Percentiles rank a stretch among this genome's conserved stretches.
These are phyloP conservation scores for Salix caprea DNA, from an alignment of 345 rosid genomes.

Conservation along the genomic window DNA sequence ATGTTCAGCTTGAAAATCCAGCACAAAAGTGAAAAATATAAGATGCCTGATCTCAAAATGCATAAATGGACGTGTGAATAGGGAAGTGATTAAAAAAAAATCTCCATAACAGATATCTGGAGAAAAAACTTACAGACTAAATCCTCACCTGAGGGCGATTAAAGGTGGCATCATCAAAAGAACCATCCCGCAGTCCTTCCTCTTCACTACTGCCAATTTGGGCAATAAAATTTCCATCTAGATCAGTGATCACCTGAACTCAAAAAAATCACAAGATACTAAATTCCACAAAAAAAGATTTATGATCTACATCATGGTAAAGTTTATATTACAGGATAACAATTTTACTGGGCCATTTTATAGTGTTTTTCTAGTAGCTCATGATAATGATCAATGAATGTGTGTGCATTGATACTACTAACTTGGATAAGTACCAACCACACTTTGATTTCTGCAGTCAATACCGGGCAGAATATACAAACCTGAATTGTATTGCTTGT, in stretches of 20 bases:
- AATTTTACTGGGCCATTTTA: neutral
- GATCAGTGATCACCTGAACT: constrained; percentile 78
- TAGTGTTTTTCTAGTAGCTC: neutral
- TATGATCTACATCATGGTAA: neutral
- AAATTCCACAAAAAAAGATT: neutral
- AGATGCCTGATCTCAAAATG: neutral
- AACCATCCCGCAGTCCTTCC: constrained; percentile 80
- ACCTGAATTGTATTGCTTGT: too few species aligned
- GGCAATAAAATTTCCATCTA: constrained; percentile 73
- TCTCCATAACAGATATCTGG: neutral
- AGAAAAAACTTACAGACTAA: neutral
- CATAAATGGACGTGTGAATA: neutral
- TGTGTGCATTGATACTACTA: neutral
- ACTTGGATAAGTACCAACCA: neutral
- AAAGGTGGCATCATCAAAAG: constrained; percentile 76
- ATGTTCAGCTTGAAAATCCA: constrained; percentile 7
- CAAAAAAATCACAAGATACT: constrained; percentile 8
- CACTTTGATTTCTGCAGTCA: too few species aligned
- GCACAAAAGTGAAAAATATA: neutral
- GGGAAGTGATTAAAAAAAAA: neutral
- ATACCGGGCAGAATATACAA: neutral
- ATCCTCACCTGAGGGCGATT: constrained; percentile 76
- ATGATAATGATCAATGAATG: neutral
- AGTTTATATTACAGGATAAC: neutral
- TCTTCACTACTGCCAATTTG: constrained; percentile 86